phyloP scores from a whole-genome alignment of 2,329 filamentous ascomycete species.

The Paraphaeosphaeria sporulosa region DNA sequence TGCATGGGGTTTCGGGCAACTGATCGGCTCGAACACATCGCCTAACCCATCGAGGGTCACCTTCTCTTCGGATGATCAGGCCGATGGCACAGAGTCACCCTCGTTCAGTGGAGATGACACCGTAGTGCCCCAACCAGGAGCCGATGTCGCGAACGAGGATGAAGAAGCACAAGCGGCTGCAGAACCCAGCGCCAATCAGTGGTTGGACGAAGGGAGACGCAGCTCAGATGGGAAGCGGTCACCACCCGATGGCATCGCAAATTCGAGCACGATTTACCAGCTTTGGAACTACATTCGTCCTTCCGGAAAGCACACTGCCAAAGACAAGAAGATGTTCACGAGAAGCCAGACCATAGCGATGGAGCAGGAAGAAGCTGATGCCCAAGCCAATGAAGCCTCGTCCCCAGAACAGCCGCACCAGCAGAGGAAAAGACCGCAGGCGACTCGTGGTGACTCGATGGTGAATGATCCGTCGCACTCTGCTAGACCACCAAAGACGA shows the following conservation, averaged over 20 bases:
- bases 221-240: slow-evolving; percentile 29
- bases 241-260: slow-evolving; percentile 33
- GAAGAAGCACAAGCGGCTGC: slow-evolving; percentile 58
- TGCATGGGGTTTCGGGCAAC: slow-evolving; percentile 92
- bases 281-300: slow-evolving; percentile 79
- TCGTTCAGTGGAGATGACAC: slow-evolving; percentile 45
- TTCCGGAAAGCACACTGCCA: slow-evolving; percentile 69
- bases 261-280: slow-evolving; percentile 51
- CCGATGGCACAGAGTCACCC: slow-evolving; percentile 37
- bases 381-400: slow-evolving; percentile 19
- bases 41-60: slow-evolving; percentile 61
- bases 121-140: slow-evolving; percentile 75
- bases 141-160: slow-evolving; percentile 72
- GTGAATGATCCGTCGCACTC: slow-evolving; percentile 58
- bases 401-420: slow-evolving; percentile 23
- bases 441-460: slow-evolving; percentile 60
- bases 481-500: slow-evolving; percentile 83
- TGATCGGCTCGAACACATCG: slow-evolving; percentile 73
- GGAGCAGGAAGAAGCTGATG: slow-evolving; percentile 25
- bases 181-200: slow-evolving; percentile 42
- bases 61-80: slow-evolving; percentile 38
- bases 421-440: slow-evolving; percentile 50
- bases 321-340: slow-evolving; percentile 67
- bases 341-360: slow-evolving; percentile 43
- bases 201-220: slow-evolving; percentile 38